Evolutionary conservation across 306 rosid species (phyloP), one percentile per base, ranked within the genome.

Genomic region (Casuarina glauca): DNA sequence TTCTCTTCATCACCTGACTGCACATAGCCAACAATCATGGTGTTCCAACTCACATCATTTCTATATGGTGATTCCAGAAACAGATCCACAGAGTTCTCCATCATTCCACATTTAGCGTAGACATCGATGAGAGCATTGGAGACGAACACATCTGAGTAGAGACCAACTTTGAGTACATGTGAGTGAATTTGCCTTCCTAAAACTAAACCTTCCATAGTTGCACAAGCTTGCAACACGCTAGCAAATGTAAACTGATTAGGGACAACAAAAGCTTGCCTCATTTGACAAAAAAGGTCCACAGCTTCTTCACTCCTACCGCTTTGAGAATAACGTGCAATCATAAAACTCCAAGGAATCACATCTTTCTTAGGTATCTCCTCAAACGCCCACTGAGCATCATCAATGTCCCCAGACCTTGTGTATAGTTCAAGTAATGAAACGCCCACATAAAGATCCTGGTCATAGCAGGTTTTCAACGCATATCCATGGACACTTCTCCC

Each of bases 321-420:
- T 73, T 84, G 88, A 17, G 88, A 75, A 75, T 58, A 78, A 48
- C 91, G 72, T 2, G 91, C 82, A 69, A 87, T 77, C 91, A 87
- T 87, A 76, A 87, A 84, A 78, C 87, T 87, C 91, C 88, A 84
- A 63, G 91, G 85, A 72, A 87, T 73, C 74, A 82, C 88, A 3
- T 87, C 83, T 9, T 69, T 80, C 74, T 80, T 80, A 13, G 88
- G 91, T 76, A 82, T 82, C 73, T 80, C 82, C 63, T 76, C 74
- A 63, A 87, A 87, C 19, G 75, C 85, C 38, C 41, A 69, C 73
- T 41, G 20, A 71, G 88, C 87, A 72, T 80, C 86, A 9, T 45
- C 64, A 57, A 53, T 67, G 51, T 55, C 82, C 26, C 81, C 87
- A 55, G 58, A 84, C 67, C 57, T 79, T 5, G 86, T 84, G 61